A percentile compares a stretch with the other conserved stretches of the same genome.
Evolutionary conservation across 2,329 filamentous ascomycete genomes (phyloP).

Genomic region (Scedosporium boydii): DNA sequence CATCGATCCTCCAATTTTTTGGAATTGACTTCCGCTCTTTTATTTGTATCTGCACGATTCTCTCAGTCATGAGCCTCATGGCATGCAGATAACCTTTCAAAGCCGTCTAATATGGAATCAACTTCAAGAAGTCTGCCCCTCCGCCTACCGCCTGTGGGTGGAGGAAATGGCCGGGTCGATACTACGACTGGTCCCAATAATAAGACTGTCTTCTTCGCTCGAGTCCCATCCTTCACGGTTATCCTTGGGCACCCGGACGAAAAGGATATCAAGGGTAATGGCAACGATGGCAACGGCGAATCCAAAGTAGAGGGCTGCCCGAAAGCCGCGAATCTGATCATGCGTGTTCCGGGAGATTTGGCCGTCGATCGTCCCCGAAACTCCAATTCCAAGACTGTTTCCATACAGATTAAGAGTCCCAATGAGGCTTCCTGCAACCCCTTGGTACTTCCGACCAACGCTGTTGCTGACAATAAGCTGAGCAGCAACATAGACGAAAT

Average conservation of each 20-base stretch:
- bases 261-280: constrained; percentile 16
- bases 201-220: constrained; percentile 1
- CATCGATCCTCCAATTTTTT: no score
- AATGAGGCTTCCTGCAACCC: constrained; percentile 43
- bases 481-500: constrained; percentile 57
- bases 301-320: constrained; percentile 30
- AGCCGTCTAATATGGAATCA: background rate
- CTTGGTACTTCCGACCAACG: constrained; percentile 34
- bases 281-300: constrained; percentile 27
- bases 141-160: background rate
- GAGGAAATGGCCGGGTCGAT: background rate
- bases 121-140: background rate
- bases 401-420: constrained; percentile 61
- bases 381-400: constrained; percentile 55
- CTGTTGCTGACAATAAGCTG: constrained; percentile 50
- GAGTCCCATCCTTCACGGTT: constrained; percentile 5
- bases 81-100: no score
- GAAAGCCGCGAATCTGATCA: constrained; percentile 21
- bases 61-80: no score
- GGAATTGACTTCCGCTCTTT: no score
- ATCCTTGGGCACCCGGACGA: constrained; percentile 7
- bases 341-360: constrained; percentile 17
- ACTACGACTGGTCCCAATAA: background rate
- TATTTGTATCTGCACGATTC: background rate
- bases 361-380: constrained; percentile 54